Conservation (phyloP, 2,329 filamentous ascomycete species). For the Erysiphe pulchra region DNA sequence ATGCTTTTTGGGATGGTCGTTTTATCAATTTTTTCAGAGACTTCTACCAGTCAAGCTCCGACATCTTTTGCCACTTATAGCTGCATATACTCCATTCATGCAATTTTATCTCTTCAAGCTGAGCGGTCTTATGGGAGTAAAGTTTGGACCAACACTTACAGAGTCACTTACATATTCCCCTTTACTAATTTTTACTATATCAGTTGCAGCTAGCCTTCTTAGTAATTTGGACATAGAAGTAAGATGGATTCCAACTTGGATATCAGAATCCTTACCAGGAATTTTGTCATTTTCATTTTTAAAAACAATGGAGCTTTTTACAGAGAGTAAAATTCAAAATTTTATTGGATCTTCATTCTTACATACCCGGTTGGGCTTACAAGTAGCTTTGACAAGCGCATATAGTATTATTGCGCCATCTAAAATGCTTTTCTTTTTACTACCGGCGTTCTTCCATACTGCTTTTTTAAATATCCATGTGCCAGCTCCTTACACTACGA, state of each 20-base stretch:
- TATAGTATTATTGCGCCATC: constrained; percentile 46
- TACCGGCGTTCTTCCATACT: constrained; percentile 52
- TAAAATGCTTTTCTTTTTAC: constrained; percentile 33
- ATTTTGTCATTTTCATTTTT: constrained; percentile 41
- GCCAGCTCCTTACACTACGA: constrained; percentile 30
- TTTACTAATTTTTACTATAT: constrained; percentile 34
- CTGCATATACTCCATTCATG: constrained; percentile 45
- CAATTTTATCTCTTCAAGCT: constrained; percentile 46
- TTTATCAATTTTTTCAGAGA: constrained; percentile 29
- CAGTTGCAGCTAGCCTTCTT: constrained; percentile 35
- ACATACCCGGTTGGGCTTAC: constrained; percentile 45
- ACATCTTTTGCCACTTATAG: constrained; percentile 41
- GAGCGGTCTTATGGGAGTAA: constrained; percentile 39
- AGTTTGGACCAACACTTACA: constrained; percentile 48
- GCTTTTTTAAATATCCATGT: constrained; percentile 50
- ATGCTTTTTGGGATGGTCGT: constrained; percentile 46
- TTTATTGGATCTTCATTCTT: constrained; percentile 35
- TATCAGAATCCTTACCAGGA: constrained; percentile 38
- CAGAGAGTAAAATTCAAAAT: constrained; percentile 17
- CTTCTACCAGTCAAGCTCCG: constrained; percentile 23
- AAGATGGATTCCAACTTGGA: constrained; percentile 19
- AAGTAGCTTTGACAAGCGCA: constrained; percentile 35
- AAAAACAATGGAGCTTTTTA: constrained; percentile 17
- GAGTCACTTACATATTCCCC: constrained; percentile 51
- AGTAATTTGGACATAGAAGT: constrained; percentile 30